Evolutionary conservation across 306 rosid genomes (phyloP).

Genomic region (Rosa rugosa): DNA sequence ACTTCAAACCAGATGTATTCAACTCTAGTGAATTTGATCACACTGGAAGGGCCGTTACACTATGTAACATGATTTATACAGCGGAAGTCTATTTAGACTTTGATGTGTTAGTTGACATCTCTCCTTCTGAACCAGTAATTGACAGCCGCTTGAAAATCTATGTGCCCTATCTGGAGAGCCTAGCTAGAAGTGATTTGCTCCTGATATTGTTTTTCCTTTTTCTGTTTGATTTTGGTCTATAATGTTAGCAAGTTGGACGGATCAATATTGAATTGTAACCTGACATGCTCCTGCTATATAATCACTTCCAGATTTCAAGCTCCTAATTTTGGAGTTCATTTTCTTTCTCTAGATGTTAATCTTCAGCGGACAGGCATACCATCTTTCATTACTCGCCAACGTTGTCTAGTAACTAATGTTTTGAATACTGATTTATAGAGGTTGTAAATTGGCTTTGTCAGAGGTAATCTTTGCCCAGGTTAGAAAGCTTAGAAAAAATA

Average conservation of each 20-base stretch:
- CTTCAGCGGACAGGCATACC: too few relatives aligned
- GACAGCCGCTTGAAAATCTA: not conserved
- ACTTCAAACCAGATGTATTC: not conserved
- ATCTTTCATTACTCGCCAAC: too few relatives aligned
- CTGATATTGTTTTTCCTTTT: not conserved
- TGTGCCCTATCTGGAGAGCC: not conserved
- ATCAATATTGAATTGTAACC: not conserved
- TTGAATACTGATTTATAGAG: too few relatives aligned
- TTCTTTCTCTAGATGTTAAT: not conserved
- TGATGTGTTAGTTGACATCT: not conserved
- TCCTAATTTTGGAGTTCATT: constrained; percentile 4
- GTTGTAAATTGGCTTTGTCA: too few relatives aligned
- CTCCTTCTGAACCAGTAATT: not conserved
- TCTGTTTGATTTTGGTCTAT: not conserved
- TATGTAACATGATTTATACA: not conserved
- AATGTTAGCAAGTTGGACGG: not conserved
- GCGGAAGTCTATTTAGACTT: not conserved
- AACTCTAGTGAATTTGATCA: not conserved
- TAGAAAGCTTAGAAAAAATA: not conserved
- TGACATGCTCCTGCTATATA: not conserved
- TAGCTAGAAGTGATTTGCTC: not conserved
- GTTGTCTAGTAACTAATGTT: too few relatives aligned
- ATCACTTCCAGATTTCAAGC: constrained; percentile 2
- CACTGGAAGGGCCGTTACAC: not conserved
- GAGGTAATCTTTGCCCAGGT: not conserved